phyloP scores from a whole-genome alignment of 208 protist genomes.

The Leishmania braziliensis region DNA sequence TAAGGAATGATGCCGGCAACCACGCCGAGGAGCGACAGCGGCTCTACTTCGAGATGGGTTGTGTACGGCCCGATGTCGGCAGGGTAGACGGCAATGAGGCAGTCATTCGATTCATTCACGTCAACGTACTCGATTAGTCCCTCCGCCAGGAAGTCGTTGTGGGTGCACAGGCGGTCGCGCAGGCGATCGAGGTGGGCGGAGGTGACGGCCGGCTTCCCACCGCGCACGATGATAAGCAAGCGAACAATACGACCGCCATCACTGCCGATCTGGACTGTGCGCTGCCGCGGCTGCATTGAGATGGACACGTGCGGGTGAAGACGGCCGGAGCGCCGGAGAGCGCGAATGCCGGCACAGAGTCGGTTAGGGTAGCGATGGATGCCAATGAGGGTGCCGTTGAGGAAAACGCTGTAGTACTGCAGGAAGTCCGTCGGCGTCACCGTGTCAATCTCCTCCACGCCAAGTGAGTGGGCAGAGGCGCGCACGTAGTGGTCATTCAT shows the following conservation, averaged over 20 bases:
- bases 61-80: conserved; percentile 86
- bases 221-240: conserved; percentile 73
- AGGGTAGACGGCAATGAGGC: conserved; percentile 95
- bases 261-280: conserved; percentile 82
- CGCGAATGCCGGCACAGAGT: conserved; percentile 75
- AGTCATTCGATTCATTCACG: conserved; percentile 99
- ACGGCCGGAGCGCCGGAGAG: conserved; percentile 69
- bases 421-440: conserved; percentile 73
- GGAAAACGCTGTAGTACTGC: conserved; percentile 79
- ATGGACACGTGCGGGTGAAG: conserved; percentile 91
- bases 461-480: conserved; percentile 72
- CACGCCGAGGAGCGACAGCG: conserved; percentile 89
- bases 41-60: conserved; percentile 94
- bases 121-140: conserved; percentile 99
- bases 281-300: conserved; percentile 69
- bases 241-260: conserved; percentile 89
- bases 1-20: conserved; percentile 98
- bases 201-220: conserved; percentile 66
- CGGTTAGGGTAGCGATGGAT: conserved; percentile 87
- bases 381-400: conserved; percentile 85
- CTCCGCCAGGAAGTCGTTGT: conserved; percentile 90
- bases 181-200: conserved; percentile 62
- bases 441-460: conserved; percentile 83
- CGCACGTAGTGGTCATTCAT: conserved; percentile 90
- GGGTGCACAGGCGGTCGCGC: conserved; percentile 57